Evolutionary conservation across 768 basidiomycete species (phyloP).

Genomic region (Psilocybe cubensis): DNA sequence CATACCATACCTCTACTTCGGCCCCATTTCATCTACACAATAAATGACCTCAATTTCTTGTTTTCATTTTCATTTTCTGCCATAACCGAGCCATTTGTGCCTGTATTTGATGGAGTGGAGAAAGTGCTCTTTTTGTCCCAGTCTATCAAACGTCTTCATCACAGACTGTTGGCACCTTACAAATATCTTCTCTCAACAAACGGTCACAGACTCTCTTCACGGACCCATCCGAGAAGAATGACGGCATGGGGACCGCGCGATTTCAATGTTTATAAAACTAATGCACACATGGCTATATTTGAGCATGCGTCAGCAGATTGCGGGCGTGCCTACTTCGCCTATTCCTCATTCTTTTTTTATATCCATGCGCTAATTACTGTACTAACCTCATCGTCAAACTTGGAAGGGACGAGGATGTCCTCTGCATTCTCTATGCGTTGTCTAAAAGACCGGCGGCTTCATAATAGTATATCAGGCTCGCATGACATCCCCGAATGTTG

Average conservation of each 20-base stretch:
- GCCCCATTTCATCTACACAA: conserved; percentile 3
- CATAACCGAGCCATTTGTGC: background rate
- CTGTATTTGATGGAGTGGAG: conserved; percentile 1
- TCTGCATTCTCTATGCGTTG: background rate
- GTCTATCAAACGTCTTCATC: background rate
- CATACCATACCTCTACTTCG: conserved; percentile 1
- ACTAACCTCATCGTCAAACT: background rate
- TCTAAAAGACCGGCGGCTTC: background rate
- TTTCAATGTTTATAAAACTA: conserved; percentile 4
- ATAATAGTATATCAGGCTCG: background rate
- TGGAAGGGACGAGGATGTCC: background rate
- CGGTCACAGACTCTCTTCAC: conserved; percentile 3
- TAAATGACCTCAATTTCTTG: background rate
- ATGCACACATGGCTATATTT: conserved; percentile 23
- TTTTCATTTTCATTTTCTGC: background rate
- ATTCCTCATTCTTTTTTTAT: conserved; percentile 1
- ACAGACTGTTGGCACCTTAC: background rate
- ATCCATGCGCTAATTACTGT: background rate
- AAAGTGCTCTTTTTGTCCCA: background rate
- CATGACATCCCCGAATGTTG: background rate
- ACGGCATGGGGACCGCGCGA: conserved; percentile 27
- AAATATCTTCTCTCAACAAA: conserved; percentile 2
- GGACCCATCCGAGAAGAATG: conserved; percentile 28
- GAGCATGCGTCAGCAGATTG: conserved; percentile 19
- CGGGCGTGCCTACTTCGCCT: conserved; percentile 17